phyloP scores from a whole-genome alignment of 2,329 filamentous ascomycete genomes.

The Aspergillus phoenicis region DNA sequence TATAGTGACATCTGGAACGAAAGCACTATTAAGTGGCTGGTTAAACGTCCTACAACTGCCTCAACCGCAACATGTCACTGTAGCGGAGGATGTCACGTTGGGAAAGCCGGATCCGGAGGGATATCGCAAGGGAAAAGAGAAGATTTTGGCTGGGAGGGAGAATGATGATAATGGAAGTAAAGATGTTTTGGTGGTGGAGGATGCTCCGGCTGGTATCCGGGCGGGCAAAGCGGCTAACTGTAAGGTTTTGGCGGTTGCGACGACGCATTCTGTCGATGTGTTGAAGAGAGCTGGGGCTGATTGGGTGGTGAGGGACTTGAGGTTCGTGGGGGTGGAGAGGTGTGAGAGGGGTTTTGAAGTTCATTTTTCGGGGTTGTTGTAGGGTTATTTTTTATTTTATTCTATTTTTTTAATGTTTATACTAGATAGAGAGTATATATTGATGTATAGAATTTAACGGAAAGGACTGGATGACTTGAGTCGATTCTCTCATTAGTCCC shows the following conservation, averaged over 20 bases:
- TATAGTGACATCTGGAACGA: conserved; percentile 7
- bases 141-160: neutral
- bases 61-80: conserved; percentile 2
- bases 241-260: conserved; percentile 5
- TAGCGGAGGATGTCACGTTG: conserved; percentile 7
- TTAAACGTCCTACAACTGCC: conserved; percentile 5
- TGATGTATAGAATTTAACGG: neutral
- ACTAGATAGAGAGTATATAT: no score
- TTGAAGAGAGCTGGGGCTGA: conserved; percentile 5
- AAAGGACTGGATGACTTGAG: neutral
- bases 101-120: conserved; percentile 13
- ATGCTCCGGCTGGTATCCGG: conserved; percentile 2
- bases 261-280: conserved; percentile 1
- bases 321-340: neutral
- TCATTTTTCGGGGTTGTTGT: neutral
- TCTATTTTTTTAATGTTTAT: no score
- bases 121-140: neutral
- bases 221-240: conserved; percentile 3
- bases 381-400: no score
- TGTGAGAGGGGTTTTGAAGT: neutral
- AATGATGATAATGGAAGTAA: neutral
- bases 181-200: conserved; percentile 6
- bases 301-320: conserved; percentile 4
- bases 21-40: conserved; percentile 1
- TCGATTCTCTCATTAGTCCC: no score